Conservation (phyloP, 2,329 filamentous ascomycete genomes). For the Diaporthe eres region DNA sequence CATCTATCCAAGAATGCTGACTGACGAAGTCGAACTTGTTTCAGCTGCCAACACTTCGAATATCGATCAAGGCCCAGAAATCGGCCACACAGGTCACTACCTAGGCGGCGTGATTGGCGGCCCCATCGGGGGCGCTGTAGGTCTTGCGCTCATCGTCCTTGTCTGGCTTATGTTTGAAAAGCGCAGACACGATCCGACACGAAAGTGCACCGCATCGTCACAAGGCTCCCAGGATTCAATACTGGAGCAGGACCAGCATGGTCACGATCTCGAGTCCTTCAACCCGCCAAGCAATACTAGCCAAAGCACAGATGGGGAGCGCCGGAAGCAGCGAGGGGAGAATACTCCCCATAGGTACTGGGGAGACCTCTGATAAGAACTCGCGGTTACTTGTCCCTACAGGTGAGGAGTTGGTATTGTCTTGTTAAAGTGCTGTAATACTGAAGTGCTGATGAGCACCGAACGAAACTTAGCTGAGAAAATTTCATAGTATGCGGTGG, state of each 20-base stretch:
- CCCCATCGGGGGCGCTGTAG: constrained; percentile 16
- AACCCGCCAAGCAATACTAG: not conserved
- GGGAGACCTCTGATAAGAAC: constrained; percentile 12
- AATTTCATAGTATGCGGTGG: no score
- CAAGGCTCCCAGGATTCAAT: not conserved
- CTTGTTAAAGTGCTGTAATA: not conserved
- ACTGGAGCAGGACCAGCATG: not conserved
- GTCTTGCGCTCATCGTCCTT: constrained; percentile 13
- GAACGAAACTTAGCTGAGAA: not conserved
- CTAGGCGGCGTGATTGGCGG: constrained; percentile 3
- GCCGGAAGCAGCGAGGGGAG: not conserved
- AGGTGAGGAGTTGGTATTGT: no score
- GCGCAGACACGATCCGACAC: not conserved
- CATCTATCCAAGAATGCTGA: not conserved
- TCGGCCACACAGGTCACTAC: constrained; percentile 24
- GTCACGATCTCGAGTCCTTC: not conserved
- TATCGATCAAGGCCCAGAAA: constrained; percentile 16
- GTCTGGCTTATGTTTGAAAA: constrained; percentile 1
- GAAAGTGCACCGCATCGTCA: not conserved
- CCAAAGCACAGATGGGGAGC: not conserved
- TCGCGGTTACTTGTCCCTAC: no score
- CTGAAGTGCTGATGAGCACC: not conserved
- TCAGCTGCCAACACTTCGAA: constrained; percentile 3
- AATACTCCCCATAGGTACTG: not conserved
- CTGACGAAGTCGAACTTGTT: not conserved